Evolutionary conservation across 768 basidiomycete genomes (phyloP).

Genomic region (Tephrocybe sp.): DNA sequence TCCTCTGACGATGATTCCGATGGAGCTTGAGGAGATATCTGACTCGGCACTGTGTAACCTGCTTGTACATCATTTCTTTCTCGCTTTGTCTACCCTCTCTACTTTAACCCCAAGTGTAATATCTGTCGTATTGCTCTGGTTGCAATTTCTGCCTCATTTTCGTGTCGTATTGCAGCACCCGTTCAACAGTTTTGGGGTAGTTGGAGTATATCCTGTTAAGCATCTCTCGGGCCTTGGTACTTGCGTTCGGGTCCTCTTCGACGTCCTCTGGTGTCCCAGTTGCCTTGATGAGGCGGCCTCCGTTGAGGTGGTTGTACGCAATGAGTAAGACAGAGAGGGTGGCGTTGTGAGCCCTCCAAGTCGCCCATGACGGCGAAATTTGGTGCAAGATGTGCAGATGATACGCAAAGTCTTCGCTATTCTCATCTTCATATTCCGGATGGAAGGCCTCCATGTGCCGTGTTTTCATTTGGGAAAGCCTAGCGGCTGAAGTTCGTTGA

Average conservation of each 20-base stretch:
- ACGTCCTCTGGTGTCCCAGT: slow-evolving; percentile 24
- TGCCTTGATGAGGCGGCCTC: slow-evolving; percentile 49
- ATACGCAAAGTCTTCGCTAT: slow-evolving; percentile 49
- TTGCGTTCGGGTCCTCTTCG: slow-evolving; percentile 21
- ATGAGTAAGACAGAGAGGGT: slow-evolving; percentile 46
- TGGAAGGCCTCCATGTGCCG: slow-evolving; percentile 13
- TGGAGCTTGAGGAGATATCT: slow-evolving; percentile 26
- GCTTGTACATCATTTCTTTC: slow-evolving; percentile 4
- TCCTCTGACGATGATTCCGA: slow-evolving; percentile 73
- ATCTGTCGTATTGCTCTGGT: slow-evolving; percentile 23
- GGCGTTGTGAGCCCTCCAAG: slow-evolving; percentile 61
- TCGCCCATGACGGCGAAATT: slow-evolving; percentile 60
- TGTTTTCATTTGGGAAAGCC: slow-evolving; percentile 14
- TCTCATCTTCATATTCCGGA: slow-evolving; percentile 11
- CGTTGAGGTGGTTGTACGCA: slow-evolving; percentile 45
- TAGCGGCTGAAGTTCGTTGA: slow-evolving; percentile 24
- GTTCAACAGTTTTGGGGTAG: slow-evolving; percentile 45
- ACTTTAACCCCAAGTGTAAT: slow-evolving; percentile 26
- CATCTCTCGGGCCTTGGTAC: slow-evolving; percentile 34
- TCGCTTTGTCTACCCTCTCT: slow-evolving; percentile 6
- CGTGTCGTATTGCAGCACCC: slow-evolving; percentile 31
- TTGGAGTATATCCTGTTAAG: slow-evolving; percentile 44
- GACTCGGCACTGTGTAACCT: slow-evolving; percentile 3
- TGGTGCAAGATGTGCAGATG: slow-evolving; percentile 59
- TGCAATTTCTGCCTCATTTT: slow-evolving; percentile 27